Conservation (phyloP, 495 filamentous ascomycete genomes). For the Barbatosphaeria neglecta region DNA sequence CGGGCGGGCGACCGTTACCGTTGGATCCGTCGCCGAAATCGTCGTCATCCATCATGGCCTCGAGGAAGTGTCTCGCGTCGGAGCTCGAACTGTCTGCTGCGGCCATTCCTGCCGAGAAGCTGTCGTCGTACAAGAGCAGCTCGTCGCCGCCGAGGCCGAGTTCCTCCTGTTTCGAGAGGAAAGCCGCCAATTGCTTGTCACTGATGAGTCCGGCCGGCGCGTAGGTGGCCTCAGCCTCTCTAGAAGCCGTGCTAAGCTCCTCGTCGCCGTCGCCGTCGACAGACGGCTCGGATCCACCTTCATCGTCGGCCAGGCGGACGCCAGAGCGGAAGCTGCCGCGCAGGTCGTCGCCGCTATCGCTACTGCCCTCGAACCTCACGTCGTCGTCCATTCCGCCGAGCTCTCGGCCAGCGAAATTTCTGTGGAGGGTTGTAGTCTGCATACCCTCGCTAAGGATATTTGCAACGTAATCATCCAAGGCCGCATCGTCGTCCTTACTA, state of each 20-base stretch:
- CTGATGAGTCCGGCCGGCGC: slow-evolving; percentile 23
- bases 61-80: not conserved
- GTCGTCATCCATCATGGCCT: not conserved
- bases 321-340: not conserved
- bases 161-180: slow-evolving; percentile 56
- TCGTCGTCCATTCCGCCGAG: slow-evolving; percentile 32
- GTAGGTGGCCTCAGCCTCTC: slow-evolving; percentile 23
- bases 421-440: slow-evolving; percentile 4
- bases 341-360: not conserved
- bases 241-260: no score
- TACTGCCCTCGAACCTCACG: not conserved
- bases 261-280: slow-evolving; percentile 15
- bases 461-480: slow-evolving; percentile 63
- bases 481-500: slow-evolving; percentile 39
- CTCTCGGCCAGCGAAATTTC: slow-evolving; percentile 26
- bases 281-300: slow-evolving; percentile 13
- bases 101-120: slow-evolving; percentile 4
- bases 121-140: slow-evolving; percentile 41
- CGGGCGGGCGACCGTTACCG: not conserved
- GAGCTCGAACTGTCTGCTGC: not conserved
- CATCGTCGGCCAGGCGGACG: not conserved
- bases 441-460: slow-evolving; percentile 46
- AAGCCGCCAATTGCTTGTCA: slow-evolving; percentile 47
- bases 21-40: not conserved
- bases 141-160: slow-evolving; percentile 48